These are phyloP conservation scores for Phaeotremella fagi DNA, from an alignment of 768 basidiomycete genomes.

Conservation along the genomic window DNA sequence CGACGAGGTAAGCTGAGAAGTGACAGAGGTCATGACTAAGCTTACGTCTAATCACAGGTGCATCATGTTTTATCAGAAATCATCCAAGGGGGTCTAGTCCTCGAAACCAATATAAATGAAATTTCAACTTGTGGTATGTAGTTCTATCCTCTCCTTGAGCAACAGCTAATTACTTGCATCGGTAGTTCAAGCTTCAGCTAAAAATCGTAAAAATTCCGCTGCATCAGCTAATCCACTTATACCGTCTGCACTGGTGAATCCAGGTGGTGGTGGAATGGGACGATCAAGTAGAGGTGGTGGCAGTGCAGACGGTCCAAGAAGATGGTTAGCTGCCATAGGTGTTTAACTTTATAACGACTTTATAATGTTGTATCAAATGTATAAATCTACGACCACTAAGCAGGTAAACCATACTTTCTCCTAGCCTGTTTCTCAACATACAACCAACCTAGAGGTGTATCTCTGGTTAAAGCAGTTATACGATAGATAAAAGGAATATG, in stretches of 20 bases:
- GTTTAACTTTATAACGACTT: slow-evolving; percentile 18
- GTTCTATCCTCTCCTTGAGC: neutral
- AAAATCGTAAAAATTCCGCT: slow-evolving; percentile 39
- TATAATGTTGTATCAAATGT: too few species aligned
- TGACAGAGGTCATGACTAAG: too few species aligned
- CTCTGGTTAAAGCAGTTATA: slow-evolving; percentile 16
- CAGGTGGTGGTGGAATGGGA: slow-evolving; percentile 2
- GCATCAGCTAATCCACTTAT: slow-evolving; percentile 38
- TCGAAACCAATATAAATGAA: slow-evolving; percentile 65
- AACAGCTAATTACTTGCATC: neutral
- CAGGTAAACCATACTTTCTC: slow-evolving; percentile 33
- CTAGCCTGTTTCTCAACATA: slow-evolving; percentile 36
- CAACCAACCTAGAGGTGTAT: slow-evolving; percentile 30
- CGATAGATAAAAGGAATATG: slow-evolving; percentile 31
- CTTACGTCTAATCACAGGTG: slow-evolving; percentile 55
- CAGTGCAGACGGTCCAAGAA: slow-evolving; percentile 29
- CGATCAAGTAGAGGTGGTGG: slow-evolving; percentile 15
- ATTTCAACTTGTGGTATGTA: slow-evolving; percentile 41
- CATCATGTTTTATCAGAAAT: slow-evolving; percentile 94
- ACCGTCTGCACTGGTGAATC: slow-evolving; percentile 22
- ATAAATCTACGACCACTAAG: too few species aligned
- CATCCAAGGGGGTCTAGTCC: slow-evolving; percentile 90
- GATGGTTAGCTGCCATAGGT: slow-evolving; percentile 40
- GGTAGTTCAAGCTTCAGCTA: slow-evolving; percentile 32
- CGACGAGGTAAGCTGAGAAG: slow-evolving; percentile 74